Percentiles rank a stretch among this genome's conserved stretches.
phyloP scores from a whole-genome alignment of 352 stramenopile species.

The Pythium myriotylum region DNA sequence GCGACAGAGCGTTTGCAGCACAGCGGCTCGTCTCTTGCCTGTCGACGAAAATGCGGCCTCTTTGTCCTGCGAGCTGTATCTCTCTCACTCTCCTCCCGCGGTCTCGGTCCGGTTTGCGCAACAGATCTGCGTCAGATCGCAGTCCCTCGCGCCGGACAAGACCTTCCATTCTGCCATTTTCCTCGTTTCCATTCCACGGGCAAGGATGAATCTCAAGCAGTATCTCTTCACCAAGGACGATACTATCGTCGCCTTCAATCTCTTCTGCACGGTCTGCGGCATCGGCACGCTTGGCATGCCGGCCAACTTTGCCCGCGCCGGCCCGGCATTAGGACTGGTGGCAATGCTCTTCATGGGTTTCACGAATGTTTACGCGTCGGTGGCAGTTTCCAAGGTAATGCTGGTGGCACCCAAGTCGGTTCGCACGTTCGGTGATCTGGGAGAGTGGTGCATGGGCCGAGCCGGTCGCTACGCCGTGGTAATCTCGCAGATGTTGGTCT shows the following conservation, averaged over 20 bases:
- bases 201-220: conserved; percentile 15
- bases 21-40: too few species aligned
- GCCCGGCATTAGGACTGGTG: conserved; percentile 25
- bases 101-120: too few species aligned
- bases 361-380: conserved; percentile 24
- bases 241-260: conserved; percentile 43
- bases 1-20: too few species aligned
- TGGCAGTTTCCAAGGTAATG: conserved; percentile 40
- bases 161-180: too few species aligned
- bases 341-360: conserved; percentile 34
- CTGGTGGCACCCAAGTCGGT: conserved; percentile 30
- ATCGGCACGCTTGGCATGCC: conserved; percentile 75
- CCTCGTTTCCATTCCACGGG: background rate
- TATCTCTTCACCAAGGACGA: conserved; percentile 33
- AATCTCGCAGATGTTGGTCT: conserved; percentile 24
- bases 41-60: too few species aligned
- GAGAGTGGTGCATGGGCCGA: conserved; percentile 32
- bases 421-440: conserved; percentile 33
- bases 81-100: too few species aligned
- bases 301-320: conserved; percentile 61
- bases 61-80: too few species aligned
- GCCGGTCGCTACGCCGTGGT: conserved; percentile 27
- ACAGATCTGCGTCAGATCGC: too few species aligned
- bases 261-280: conserved; percentile 69
- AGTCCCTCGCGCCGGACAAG: too few species aligned